Percentiles rank a stretch among this genome's conserved stretches.
phyloP scores from a whole-genome alignment of 2,329 filamentous ascomycete genomes.

The Fusarium redolens region DNA sequence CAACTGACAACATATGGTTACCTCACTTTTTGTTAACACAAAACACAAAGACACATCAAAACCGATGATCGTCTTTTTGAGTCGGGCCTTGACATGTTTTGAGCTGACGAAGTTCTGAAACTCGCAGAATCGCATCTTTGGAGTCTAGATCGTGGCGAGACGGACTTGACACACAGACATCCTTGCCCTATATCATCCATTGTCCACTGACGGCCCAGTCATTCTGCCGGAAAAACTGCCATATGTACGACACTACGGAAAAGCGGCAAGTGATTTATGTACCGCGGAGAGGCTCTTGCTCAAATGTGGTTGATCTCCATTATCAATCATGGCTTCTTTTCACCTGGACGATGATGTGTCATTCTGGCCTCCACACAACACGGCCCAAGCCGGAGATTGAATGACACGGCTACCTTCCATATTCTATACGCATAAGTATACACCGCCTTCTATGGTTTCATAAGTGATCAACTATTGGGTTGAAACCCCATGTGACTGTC shows the following conservation, averaged over 20 bases:
- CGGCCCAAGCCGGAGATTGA: background rate
- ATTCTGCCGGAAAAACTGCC: slow-evolving; percentile 2
- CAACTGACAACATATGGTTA: background rate
- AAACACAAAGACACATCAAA: slow-evolving; percentile 4
- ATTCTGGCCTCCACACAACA: background rate
- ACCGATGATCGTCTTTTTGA: background rate
- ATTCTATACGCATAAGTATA: background rate
- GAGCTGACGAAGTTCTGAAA: slow-evolving; percentile 25
- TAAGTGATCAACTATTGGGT: background rate
- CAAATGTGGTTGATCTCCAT: background rate
- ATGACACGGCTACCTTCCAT: background rate
- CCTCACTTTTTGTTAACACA: background rate
- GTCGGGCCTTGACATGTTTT: slow-evolving; percentile 22
- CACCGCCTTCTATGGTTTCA: slow-evolving; percentile 1
- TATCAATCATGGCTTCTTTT: background rate
- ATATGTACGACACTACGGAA: slow-evolving; percentile 26
- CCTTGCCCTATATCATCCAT: slow-evolving; percentile 16
- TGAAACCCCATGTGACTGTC: background rate
- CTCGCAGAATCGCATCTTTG: slow-evolving; percentile 12
- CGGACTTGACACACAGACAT: slow-evolving; percentile 11
- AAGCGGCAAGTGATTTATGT: slow-evolving; percentile 7
- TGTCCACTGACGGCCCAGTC: slow-evolving; percentile 10
- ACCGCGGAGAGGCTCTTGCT: background rate
- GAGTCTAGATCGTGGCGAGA: slow-evolving; percentile 36
- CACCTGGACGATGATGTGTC: background rate